A percentile compares a stretch with the other conserved stretches of the same genome.
phyloP scores from a whole-genome alignment of 83 land plant genomes.

The Diphasiastrum complanatum region DNA sequence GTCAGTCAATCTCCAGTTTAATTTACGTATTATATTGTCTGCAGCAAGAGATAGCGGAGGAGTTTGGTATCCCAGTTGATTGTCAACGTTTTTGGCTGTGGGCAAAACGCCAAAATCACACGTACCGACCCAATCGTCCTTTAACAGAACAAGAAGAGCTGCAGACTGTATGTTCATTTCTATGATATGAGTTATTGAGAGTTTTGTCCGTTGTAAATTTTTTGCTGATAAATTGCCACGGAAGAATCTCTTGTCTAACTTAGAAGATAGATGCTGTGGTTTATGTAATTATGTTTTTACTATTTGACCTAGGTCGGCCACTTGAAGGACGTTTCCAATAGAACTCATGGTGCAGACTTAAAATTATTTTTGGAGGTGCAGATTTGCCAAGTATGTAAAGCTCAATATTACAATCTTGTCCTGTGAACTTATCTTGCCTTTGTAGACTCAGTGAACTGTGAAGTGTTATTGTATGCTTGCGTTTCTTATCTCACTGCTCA shows the following conservation, averaged over 20 bases:
- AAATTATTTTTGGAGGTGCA: slow-evolving; percentile 86
- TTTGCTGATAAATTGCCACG: too few relatives aligned
- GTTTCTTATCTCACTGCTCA: too few relatives aligned
- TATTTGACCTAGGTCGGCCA: slow-evolving; percentile 88
- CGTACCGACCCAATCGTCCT: slow-evolving; percentile 63
- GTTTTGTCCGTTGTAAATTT: too few relatives aligned
- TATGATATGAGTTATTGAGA: neutral
- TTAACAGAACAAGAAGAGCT: slow-evolving; percentile 50
- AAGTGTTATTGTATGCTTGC: too few relatives aligned
- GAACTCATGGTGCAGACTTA: slow-evolving; percentile 77
- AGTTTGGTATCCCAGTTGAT: slow-evolving; percentile 57
- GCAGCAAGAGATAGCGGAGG: slow-evolving; percentile 83
- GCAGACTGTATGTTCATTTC: slow-evolving; percentile 37
- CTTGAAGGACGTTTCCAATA: slow-evolving; percentile 74
- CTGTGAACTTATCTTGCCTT: too few relatives aligned
- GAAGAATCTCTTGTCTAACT: too few relatives aligned
- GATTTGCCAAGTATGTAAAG: slow-evolving; percentile 46
- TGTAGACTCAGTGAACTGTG: too few relatives aligned
- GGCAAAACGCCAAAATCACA: slow-evolving; percentile 70
- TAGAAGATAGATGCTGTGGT: too few relatives aligned
- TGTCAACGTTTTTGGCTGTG: slow-evolving; percentile 61
- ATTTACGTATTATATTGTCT: too few relatives aligned
- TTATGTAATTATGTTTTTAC: neutral
- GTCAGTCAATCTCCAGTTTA: too few relatives aligned
- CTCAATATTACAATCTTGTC: too few relatives aligned